phyloP scores from a whole-genome alignment of 2,329 filamentous ascomycete genomes.

The Neofusicoccum laricinum region DNA sequence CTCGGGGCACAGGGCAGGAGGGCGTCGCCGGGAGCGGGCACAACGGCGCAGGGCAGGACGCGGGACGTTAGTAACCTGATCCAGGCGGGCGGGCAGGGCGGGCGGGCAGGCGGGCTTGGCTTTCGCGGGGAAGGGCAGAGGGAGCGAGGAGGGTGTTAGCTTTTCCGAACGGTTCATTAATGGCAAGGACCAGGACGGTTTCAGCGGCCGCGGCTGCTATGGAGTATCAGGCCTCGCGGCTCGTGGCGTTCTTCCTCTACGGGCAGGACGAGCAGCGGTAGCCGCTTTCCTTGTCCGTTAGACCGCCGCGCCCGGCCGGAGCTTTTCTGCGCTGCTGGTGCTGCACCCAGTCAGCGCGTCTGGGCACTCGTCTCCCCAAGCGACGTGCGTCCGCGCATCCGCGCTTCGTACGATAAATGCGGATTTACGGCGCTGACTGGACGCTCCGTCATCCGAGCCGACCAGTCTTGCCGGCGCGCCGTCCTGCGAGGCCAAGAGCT shows the following conservation, averaged over 20 bases:
- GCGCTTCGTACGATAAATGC: neutral
- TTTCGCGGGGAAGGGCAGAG: neutral
- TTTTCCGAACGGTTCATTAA: neutral
- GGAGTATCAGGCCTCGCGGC: slow-evolving; percentile 4
- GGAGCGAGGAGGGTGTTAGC: neutral
- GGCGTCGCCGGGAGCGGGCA: neutral
- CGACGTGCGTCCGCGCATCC: neutral
- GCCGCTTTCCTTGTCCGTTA: slow-evolving; percentile 1
- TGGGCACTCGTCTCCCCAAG: neutral
- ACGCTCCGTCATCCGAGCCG: neutral
- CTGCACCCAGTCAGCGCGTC: neutral
- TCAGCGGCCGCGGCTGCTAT: neutral
- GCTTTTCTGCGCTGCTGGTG: neutral
- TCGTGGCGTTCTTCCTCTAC: slow-evolving; percentile 11
- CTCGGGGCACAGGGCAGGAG: no score
- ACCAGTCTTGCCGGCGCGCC: slow-evolving; percentile 2
- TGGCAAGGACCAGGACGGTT: no score
- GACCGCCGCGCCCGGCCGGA: neutral
- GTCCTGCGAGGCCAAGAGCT: neutral
- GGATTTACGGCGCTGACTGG: neutral
- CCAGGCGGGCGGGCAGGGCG: neutral
- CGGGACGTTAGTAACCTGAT: neutral
- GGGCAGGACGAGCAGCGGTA: slow-evolving; percentile 13
- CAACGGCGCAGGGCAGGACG: neutral
- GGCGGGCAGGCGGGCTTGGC: neutral